Evolutionary conservation across 2,329 filamentous ascomycete species (phyloP).

Genomic region (Colletotrichum australisinense): DNA sequence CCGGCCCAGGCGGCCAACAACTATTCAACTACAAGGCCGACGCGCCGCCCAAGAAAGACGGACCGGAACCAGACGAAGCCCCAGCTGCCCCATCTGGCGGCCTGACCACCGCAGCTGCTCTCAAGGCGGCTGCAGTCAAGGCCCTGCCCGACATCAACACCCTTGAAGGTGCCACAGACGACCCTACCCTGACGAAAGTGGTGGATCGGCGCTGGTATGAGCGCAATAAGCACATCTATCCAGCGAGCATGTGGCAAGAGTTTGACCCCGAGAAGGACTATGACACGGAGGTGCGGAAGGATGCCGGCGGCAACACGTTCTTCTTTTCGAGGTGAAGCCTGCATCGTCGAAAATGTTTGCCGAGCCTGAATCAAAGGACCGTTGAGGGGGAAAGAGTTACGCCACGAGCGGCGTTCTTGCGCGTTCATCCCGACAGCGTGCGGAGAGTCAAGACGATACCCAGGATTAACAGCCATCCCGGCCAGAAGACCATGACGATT

Average conservation of each 20-base stretch:
- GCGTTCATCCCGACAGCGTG: constrained; percentile 47
- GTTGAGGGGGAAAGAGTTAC: neutral
- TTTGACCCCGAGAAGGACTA: constrained; percentile 94
- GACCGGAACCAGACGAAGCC: constrained; percentile 33
- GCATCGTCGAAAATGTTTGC: neutral
- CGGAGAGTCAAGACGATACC: constrained; percentile 48
- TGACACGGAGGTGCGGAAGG: constrained; percentile 79
- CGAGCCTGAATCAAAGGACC: neutral
- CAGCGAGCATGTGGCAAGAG: constrained; percentile 94
- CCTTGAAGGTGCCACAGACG: constrained; percentile 81
- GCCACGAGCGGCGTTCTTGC: constrained; percentile 7
- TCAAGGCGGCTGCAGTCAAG: constrained; percentile 49
- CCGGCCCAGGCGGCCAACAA: constrained; percentile 76
- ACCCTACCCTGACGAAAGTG: constrained; percentile 88
- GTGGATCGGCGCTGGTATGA: constrained; percentile 98
- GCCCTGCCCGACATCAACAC: constrained; percentile 60
- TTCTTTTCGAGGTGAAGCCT: constrained; percentile 74
- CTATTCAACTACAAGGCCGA: constrained; percentile 81
- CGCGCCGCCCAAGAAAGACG: constrained; percentile 45
- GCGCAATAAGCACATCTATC: constrained; percentile 97
- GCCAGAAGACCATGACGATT: constrained; percentile 66
- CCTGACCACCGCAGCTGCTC: constrained; percentile 46
- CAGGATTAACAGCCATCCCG: constrained; percentile 64
- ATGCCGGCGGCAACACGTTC: constrained; percentile 90
- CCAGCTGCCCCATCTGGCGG: constrained; percentile 43